Evolutionary conservation across 805 yeast species (phyloP).

Genomic region (Yamadazyma philogaea): DNA sequence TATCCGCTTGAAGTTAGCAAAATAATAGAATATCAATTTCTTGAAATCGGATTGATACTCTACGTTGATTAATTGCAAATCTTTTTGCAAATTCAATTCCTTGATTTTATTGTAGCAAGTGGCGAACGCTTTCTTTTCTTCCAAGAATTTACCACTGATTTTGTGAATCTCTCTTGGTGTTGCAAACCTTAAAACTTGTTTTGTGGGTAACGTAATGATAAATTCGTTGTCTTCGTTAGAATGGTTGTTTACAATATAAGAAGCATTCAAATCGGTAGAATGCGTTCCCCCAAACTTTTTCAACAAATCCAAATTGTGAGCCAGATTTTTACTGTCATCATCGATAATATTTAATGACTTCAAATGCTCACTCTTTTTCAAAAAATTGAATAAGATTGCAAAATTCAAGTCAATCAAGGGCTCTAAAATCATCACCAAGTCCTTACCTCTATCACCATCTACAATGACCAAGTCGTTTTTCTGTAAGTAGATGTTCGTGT

Average conservation of each 20-base stretch:
- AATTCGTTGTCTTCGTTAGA: slow-evolving; percentile 57
- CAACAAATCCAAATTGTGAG: slow-evolving; percentile 9
- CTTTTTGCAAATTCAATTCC: slow-evolving; percentile 46
- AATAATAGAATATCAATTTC: slow-evolving; percentile 44
- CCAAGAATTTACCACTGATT: slow-evolving; percentile 60
- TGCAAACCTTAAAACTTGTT: slow-evolving; percentile 74
- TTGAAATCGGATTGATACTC: slow-evolving; percentile 46
- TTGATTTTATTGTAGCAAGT: slow-evolving; percentile 52
- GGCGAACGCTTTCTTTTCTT: slow-evolving; percentile 68
- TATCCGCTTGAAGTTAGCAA: slow-evolving; percentile 44
- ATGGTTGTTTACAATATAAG: slow-evolving; percentile 35
- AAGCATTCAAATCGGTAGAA: slow-evolving; percentile 36
- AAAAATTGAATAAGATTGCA: slow-evolving; percentile 69
- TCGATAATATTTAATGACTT: slow-evolving; percentile 45
- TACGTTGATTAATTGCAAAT: slow-evolving; percentile 42
- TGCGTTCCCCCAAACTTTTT: slow-evolving; percentile 35
- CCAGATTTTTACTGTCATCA: slow-evolving; percentile 13
- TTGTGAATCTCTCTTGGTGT: slow-evolving; percentile 67
- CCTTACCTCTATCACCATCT: slow-evolving; percentile 85
- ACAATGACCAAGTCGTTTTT: slow-evolving; percentile 68
- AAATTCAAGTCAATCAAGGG: slow-evolving; percentile 60
- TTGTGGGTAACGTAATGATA: slow-evolving; percentile 66
- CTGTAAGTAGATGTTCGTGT: slow-evolving; percentile 56
- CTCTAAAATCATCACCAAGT: slow-evolving; percentile 67
- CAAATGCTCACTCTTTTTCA: slow-evolving; percentile 69